Conservation (phyloP, 108 stramenopile genomes). For the Parietichytrium sp. region DNA sequence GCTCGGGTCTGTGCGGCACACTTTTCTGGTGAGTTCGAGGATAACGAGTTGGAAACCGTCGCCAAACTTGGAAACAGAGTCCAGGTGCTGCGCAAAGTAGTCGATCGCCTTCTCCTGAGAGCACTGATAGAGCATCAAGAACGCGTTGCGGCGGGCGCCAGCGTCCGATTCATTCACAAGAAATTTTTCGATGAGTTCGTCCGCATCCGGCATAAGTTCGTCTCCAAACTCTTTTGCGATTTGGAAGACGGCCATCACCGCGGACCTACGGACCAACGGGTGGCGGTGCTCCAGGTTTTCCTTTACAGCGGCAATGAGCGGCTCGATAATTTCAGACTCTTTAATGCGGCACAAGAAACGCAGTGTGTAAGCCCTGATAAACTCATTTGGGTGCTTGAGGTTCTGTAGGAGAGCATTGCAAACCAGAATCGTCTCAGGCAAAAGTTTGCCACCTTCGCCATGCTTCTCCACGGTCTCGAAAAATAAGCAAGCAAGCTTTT, state of each 20-base stretch:
- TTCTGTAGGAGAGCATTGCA: constrained; percentile 97
- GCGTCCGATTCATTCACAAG: constrained; percentile 83
- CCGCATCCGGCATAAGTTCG: constrained; percentile 88
- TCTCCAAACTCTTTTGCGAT: constrained; percentile 71
- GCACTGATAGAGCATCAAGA: constrained; percentile 96
- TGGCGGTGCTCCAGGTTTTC: constrained; percentile 92
- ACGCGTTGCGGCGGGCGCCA: constrained; percentile 91
- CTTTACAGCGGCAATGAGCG: constrained; percentile 89
- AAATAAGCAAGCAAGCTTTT: constrained; percentile 97
- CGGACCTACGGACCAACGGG: constrained; percentile 95
- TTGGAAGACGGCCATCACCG: constrained; percentile 87
- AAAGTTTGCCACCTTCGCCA: constrained; percentile 74
- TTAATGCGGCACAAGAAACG: constrained; percentile 96
- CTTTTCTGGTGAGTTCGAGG: constrained; percentile 90
- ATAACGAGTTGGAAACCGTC: constrained; percentile 94
- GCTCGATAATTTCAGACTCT: constrained; percentile 94
- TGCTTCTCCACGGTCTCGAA: constrained; percentile 98
- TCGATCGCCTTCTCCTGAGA: constrained; percentile 88
- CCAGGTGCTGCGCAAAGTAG: constrained; percentile 88
- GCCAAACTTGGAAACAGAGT: constrained; percentile 81
- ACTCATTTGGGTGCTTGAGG: constrained; percentile 98
- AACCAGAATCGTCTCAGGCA: constrained; percentile 95
- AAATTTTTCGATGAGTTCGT: constrained; percentile 86
- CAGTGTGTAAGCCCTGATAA: constrained; percentile 94
- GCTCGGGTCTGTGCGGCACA: constrained; percentile 88